Base-by-base conservation (phyloP, 139 green algal genomes). In the Bryopsis sp. region DNA sequence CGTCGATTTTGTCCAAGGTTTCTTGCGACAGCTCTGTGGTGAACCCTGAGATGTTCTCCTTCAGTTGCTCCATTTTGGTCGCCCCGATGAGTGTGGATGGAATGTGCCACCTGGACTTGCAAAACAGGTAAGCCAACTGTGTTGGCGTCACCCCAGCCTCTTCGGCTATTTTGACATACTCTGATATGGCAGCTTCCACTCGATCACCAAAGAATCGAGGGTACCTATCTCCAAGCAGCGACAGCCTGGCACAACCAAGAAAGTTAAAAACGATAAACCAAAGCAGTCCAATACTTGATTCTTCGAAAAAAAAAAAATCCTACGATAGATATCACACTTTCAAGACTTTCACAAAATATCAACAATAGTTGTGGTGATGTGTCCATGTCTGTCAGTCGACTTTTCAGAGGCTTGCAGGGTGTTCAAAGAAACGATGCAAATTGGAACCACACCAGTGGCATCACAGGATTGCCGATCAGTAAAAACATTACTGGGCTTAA, bases 81-180 rank as follows among this genome's bases (percentile, higher is more conserved):
- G 80, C 82, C 26, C 79, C 83, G 2, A 87, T 72, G 43, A 89
- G 76, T 8, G 70, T 71, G 35, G 38, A 72, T 62, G 28, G 57
- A 57, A 75, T 70, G 46, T 76, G 81, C 54, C 69, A 80, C 39
- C 79, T 72, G 50, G 39, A 68, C 8, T 71, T 72, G 35, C 84
- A 81, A 68, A 82, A 92, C 2, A 76, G 76, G 8, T 81, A 67
- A 2, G 79, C 82, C 39, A 95, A 73, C 38, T 80, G 60, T 2
- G 79, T 76, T 0, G 81, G 75, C 3, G 66, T 81, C 15, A 93
- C 15, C 2, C 77, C 81, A 29, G 72, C 61, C 31, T 72, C 62
- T 57, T 84, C 68, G 4, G 89, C 89, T 8, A 95, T 77, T 2
- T 72, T 82, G 2, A 60, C 73, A 74, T 93, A 93, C 31, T 83